Conservation (phyloP, 352 stramenopile species). For the Peronospora farinosa region DNA sequence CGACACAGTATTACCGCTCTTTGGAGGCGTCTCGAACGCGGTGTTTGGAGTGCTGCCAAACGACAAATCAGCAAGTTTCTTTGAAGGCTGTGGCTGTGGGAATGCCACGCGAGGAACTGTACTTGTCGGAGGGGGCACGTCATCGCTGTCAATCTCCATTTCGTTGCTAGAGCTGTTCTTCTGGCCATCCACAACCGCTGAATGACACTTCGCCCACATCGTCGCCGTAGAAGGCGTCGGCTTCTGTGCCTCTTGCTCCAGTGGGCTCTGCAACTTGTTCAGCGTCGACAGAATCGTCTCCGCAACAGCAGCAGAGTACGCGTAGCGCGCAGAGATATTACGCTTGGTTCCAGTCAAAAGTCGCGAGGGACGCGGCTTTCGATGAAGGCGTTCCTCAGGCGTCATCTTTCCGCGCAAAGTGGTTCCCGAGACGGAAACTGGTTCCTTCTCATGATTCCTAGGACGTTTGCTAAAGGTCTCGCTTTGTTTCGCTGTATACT, state of each 20-base stretch:
- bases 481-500: slow-evolving; percentile 17
- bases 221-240: slow-evolving; percentile 69
- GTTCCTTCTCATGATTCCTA: slow-evolving; percentile 32
- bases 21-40: slow-evolving; percentile 17
- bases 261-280: slow-evolving; percentile 74
- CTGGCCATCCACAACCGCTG: slow-evolving; percentile 43
- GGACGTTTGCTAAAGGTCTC: slow-evolving; percentile 43
- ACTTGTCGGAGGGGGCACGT: slow-evolving; percentile 45
- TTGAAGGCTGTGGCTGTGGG: slow-evolving; percentile 18
- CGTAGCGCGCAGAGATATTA: slow-evolving; percentile 47
- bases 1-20: slow-evolving; percentile 6
- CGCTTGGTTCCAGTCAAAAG: slow-evolving; percentile 67
- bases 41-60: slow-evolving; percentile 9
- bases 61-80: slow-evolving; percentile 7
- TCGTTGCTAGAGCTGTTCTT: slow-evolving; percentile 16
- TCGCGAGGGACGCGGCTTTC: slow-evolving; percentile 58
- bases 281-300: slow-evolving; percentile 77
- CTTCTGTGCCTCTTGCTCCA: slow-evolving; percentile 67
- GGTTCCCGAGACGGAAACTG: slow-evolving; percentile 34
- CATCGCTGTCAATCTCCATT: slow-evolving; percentile 29
- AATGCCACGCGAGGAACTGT: slow-evolving; percentile 46
- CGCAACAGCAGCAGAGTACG: slow-evolving; percentile 66
- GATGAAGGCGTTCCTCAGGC: slow-evolving; percentile 45
- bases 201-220: slow-evolving; percentile 83
- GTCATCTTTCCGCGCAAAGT: slow-evolving; percentile 33